Base-by-base conservation (phyloP, 2,329 filamentous ascomycete genomes). In the Pestalotiopsis sp. region DNA sequence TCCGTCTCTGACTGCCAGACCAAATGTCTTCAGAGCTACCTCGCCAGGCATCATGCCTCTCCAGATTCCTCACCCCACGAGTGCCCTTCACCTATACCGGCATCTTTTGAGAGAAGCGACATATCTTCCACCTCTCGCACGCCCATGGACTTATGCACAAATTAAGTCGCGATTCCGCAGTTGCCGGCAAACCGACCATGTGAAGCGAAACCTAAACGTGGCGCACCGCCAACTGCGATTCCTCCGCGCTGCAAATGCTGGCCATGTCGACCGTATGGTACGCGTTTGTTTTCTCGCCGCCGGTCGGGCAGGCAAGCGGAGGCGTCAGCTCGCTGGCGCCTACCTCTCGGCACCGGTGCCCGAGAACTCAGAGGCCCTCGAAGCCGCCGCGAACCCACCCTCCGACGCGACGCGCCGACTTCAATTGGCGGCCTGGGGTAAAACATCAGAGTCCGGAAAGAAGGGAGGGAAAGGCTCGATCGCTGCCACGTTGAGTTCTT, bases 51-150 rank as follows among this genome's bases (percentile, higher is more conserved):
- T 25, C 25, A 81, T 81, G 78, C 77, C 77, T 64, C 76, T 78
- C 27, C 79, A 77, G 64, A 78, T 83, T 25, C 77, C 77, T 20
- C 73, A 77, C 52, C 79, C 80, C 12, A 70, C 67, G 11, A 75
- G 72, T 1, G 70, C 81, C 3, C 73, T 84, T 14, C 83, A 86
- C 72, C 77, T 89, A 61, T 91, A 89, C 76, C 85, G 89, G 68
- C 83, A 87, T 68, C 80, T 91, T 25, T 85, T 91, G 45, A 87
- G 89, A 69, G 88, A 90, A 79, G 81, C 83, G 52, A 85, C 86
- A 36, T 91, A 91, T 74, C 84, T 91, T 2, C 88, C 88, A 1
- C 81, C 82, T 2, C 77, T 84, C 52, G 86, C 86, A 69, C 84
- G 83, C 52, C 76, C 79, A 2, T 83, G 80, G 66, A 78, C 87